phyloP scores from a whole-genome alignment of 202 grass and related monocot genomes.

The Setaria viridis region DNA sequence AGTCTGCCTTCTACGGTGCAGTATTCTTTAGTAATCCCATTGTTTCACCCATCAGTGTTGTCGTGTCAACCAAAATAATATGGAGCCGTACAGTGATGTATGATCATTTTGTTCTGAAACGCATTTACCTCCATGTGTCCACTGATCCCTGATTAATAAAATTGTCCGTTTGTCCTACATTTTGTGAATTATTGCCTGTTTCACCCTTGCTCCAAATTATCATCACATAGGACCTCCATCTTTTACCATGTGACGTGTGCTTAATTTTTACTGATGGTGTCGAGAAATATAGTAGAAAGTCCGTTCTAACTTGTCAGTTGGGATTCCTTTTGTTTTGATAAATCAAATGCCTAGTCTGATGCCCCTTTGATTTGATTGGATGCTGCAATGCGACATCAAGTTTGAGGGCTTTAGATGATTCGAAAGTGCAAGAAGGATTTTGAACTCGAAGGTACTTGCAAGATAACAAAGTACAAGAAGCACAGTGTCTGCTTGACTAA shows the following conservation, averaged over 20 bases:
- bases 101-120: neutral
- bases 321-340: neutral
- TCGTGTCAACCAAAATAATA: slow-evolving; percentile 55
- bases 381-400: neutral
- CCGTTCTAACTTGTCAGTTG: neutral
- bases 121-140: neutral
- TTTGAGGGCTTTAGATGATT: neutral
- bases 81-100: slow-evolving; percentile 36
- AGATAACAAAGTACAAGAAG: slow-evolving; percentile 11
- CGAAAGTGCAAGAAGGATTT: slow-evolving; percentile 8
- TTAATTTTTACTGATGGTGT: neutral
- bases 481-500: neutral
- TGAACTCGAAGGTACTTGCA: slow-evolving; percentile 17
- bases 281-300: neutral
- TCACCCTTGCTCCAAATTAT: neutral
- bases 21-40: slow-evolving; percentile 23
- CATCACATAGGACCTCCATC: neutral
- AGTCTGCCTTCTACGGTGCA: slow-evolving; percentile 23
- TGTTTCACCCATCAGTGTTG: neutral
- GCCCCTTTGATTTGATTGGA: neutral
- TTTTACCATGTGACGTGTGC: neutral
- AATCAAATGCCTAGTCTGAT: neutral
- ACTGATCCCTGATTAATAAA: slow-evolving; percentile 29
- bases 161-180: neutral
- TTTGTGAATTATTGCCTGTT: neutral